These are phyloP conservation scores for Quercus glauca DNA, from an alignment of 306 rosid genomes.

Conservation along the genomic window DNA sequence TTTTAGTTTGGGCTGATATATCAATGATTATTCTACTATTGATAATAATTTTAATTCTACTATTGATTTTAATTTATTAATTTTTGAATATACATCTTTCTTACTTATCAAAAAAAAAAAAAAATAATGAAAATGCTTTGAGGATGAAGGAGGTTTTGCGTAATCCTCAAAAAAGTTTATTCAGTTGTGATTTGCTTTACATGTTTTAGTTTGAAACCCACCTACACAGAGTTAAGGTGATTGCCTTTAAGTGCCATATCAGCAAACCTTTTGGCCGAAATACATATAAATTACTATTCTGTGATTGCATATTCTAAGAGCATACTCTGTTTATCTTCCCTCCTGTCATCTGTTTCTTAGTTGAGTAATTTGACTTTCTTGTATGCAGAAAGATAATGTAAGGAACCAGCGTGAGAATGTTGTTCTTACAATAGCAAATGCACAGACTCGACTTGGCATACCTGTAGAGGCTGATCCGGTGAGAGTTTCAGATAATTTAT, in stretches of 20 bases:
- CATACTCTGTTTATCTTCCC: background rate
- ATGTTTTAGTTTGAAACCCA: background rate
- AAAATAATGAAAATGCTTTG: background rate
- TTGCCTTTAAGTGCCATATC: background rate
- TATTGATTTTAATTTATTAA: background rate
- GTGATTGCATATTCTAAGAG: background rate
- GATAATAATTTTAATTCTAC: background rate
- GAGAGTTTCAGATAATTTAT: slow-evolving; percentile 36
- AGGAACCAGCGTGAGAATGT: slow-evolving; percentile 92
- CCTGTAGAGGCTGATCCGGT: slow-evolving; percentile 69
- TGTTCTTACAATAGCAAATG: slow-evolving; percentile 83
- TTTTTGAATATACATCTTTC: too few relatives aligned
- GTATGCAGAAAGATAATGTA: slow-evolving; percentile 75
- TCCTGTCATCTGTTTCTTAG: background rate
- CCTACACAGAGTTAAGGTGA: background rate
- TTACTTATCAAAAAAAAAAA: too few relatives aligned
- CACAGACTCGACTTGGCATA: slow-evolving; percentile 73
- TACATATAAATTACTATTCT: background rate
- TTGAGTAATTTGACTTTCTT: background rate
- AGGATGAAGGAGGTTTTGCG: background rate
- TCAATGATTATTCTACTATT: background rate
- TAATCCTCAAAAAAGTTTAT: background rate
- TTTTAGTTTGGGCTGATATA: background rate
- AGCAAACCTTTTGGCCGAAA: background rate
- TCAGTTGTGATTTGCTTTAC: background rate